Conservation (phyloP, 83 land plant genomes). For the Thuja plicata region DNA sequence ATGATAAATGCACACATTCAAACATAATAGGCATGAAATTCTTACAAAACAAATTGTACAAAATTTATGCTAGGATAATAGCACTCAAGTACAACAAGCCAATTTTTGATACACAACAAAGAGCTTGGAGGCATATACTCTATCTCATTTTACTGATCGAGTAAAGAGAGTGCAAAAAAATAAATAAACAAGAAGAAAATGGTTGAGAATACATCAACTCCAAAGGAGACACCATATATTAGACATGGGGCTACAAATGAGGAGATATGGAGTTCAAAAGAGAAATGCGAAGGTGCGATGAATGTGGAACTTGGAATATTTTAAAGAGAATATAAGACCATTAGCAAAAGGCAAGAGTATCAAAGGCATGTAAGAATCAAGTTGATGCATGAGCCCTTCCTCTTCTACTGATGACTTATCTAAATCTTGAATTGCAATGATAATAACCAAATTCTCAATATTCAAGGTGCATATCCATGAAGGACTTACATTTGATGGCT, state of each 20-base stretch:
- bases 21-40: too few relatives aligned
- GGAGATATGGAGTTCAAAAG: background rate
- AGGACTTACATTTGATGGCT: slow-evolving; percentile 8
- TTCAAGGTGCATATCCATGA: too few relatives aligned
- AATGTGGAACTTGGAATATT: background rate
- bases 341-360: background rate
- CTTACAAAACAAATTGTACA: too few relatives aligned
- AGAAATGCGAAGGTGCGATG: background rate
- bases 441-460: too few relatives aligned
- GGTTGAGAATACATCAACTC: background rate
- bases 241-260: background rate
- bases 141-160: too few relatives aligned
- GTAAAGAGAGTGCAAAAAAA: background rate
- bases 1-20: too few relatives aligned
- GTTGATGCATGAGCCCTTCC: background rate
- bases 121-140: background rate
- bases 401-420: too few relatives aligned
- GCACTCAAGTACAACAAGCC: too few relatives aligned
- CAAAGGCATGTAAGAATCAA: background rate
- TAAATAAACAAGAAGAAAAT: background rate
- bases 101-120: too few relatives aligned
- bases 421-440: too few relatives aligned
- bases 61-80: too few relatives aligned
- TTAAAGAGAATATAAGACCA: background rate
- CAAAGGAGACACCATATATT: background rate